phyloP scores from a whole-genome alignment of 257 asterid genomes.

The Linderniella brevidens region DNA sequence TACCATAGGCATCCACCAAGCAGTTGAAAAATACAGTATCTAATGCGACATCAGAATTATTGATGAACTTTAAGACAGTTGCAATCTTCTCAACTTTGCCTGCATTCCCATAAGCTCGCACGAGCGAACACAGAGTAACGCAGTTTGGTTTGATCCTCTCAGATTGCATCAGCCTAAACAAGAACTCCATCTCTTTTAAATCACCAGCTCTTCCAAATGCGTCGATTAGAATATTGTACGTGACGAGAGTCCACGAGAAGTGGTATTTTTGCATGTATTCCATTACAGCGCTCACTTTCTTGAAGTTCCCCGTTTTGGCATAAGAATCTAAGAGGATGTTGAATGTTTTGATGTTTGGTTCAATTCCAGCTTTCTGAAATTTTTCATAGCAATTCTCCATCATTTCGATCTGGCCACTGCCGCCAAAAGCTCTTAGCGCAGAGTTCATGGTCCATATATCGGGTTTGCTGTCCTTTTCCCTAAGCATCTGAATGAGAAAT shows the following conservation, averaged over 20 bases:
- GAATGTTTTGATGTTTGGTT: slow-evolving; percentile 78
- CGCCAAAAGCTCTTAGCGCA: slow-evolving; percentile 80
- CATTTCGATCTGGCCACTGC: slow-evolving; percentile 80
- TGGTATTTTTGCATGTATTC: slow-evolving; percentile 81
- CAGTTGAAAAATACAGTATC: slow-evolving; percentile 77
- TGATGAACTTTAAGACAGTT: slow-evolving; percentile 36
- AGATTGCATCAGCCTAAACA: slow-evolving; percentile 84
- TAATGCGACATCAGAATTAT: slow-evolving; percentile 61
- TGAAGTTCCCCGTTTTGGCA: slow-evolving; percentile 59
- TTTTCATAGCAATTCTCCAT: slow-evolving; percentile 91
- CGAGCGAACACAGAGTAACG: slow-evolving; percentile 73
- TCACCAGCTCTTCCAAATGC: slow-evolving; percentile 86
- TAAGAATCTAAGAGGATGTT: slow-evolving; percentile 80
- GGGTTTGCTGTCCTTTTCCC: slow-evolving; percentile 52
- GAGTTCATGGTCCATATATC: slow-evolving; percentile 97
- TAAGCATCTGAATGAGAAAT: slow-evolving; percentile 53
- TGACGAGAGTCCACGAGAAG: slow-evolving; percentile 73
- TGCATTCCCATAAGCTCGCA: slow-evolving; percentile 57
- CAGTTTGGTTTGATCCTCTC: slow-evolving; percentile 66
- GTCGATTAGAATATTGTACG: slow-evolving; percentile 78
- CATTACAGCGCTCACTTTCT: slow-evolving; percentile 87
- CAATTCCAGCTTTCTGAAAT: slow-evolving; percentile 70
- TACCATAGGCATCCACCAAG: slow-evolving; percentile 71
- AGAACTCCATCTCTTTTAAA: slow-evolving; percentile 62
- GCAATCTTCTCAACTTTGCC: slow-evolving; percentile 51